Conservation (phyloP, 805 yeast genomes). For the Barnettozyma botsteinii region DNA sequence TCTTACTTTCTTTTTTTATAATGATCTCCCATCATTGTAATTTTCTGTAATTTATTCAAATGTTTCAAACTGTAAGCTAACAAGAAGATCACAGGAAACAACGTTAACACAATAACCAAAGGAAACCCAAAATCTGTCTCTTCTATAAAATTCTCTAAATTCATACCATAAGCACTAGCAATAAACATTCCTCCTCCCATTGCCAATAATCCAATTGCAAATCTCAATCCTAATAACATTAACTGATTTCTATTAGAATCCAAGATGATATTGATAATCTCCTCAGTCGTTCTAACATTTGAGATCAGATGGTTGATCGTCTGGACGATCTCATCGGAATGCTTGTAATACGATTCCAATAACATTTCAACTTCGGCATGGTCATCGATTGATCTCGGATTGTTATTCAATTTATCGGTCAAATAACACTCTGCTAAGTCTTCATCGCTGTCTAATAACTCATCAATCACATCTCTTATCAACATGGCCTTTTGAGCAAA, state of each 20-base stretch:
- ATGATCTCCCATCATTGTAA: slow-evolving; percentile 57
- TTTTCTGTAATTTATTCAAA: slow-evolving; percentile 60
- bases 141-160: slow-evolving; percentile 86
- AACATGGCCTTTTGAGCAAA: slow-evolving; percentile 80
- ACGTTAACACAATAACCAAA: slow-evolving; percentile 35
- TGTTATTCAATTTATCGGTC: slow-evolving; percentile 49
- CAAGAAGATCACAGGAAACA: slow-evolving; percentile 42
- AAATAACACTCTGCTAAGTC: slow-evolving; percentile 76
- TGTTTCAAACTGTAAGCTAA: slow-evolving; percentile 50
- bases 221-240: slow-evolving; percentile 80
- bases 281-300: slow-evolving; percentile 92
- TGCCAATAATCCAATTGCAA: slow-evolving; percentile 77
- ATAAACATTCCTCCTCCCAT: slow-evolving; percentile 75
- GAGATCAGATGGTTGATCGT: slow-evolving; percentile 69
- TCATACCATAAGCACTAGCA: slow-evolving; percentile 94
- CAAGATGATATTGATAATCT: slow-evolving; percentile 84
- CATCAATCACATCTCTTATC: slow-evolving; percentile 80
- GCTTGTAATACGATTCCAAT: slow-evolving; percentile 84
- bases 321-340: slow-evolving; percentile 92
- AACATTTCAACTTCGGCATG: slow-evolving; percentile 88
- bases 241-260: slow-evolving; percentile 93
- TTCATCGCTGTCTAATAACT: slow-evolving; percentile 81
- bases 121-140: slow-evolving; percentile 68
- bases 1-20: slow-evolving; percentile 10
- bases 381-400: slow-evolving; percentile 48